Conservation (phyloP, 2,329 filamentous ascomycete species). For the Aspergillus piperis region DNA sequence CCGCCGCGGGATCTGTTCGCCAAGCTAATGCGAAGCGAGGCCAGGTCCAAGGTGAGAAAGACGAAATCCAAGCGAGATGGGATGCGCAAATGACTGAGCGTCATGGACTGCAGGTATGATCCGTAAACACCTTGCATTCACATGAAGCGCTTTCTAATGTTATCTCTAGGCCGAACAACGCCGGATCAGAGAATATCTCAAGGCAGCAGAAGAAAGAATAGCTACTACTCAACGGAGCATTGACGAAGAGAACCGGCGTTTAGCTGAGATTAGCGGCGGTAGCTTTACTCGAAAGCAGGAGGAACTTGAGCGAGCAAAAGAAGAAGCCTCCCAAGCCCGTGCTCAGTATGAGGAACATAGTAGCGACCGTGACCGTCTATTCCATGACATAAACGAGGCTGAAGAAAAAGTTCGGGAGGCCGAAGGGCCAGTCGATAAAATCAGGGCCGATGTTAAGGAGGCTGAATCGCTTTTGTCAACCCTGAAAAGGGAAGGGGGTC, state of each 20-base stretch:
- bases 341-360: slow-evolving; percentile 46
- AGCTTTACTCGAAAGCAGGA: slow-evolving; percentile 63
- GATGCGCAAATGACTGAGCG: slow-evolving; percentile 58
- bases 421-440: slow-evolving; percentile 37
- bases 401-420: slow-evolving; percentile 32
- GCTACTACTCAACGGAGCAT: slow-evolving; percentile 49
- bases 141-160: slow-evolving; percentile 15
- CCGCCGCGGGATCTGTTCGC: slow-evolving; percentile 46
- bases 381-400: slow-evolving; percentile 38
- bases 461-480: slow-evolving; percentile 54
- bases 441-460: slow-evolving; percentile 57
- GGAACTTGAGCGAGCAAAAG: slow-evolving; percentile 61
- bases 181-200: slow-evolving; percentile 62
- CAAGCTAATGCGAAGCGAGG: slow-evolving; percentile 48
- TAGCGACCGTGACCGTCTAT: slow-evolving; percentile 35
- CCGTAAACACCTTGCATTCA: background rate
- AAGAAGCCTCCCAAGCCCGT: slow-evolving; percentile 50
- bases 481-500: slow-evolving; percentile 60
- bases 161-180: slow-evolving; percentile 64
- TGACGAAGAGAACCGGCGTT: slow-evolving; percentile 51
- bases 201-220: slow-evolving; percentile 51
- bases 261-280: slow-evolving; percentile 70
- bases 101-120: slow-evolving; percentile 51
- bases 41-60: slow-evolving; percentile 50
- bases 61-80: slow-evolving; percentile 53